Evolutionary conservation across 768 basidiomycete genomes (phyloP).

Genomic region (Psilocybe sp.): DNA sequence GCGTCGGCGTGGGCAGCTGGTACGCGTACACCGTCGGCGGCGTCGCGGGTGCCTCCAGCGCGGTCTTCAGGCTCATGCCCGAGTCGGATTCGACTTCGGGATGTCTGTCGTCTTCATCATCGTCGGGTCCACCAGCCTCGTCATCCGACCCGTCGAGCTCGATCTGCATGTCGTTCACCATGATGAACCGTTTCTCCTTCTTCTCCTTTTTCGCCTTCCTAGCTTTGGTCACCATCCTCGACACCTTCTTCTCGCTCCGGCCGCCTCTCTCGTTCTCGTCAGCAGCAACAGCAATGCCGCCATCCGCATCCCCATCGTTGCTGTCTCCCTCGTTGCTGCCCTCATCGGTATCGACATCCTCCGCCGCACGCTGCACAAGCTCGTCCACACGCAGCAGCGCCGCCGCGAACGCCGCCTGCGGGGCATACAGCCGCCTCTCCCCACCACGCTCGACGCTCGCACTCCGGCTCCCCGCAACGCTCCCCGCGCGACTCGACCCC

Average conservation of each 20-base stretch:
- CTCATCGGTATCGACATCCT: background rate
- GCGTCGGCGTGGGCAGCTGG: no score
- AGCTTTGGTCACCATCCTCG: background rate
- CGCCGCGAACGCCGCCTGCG: background rate
- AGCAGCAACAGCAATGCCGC: background rate
- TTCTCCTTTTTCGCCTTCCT: constrained; percentile 11
- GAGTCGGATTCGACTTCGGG: no score
- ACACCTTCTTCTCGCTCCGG: background rate
- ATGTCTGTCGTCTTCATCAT: background rate
- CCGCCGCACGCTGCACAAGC: background rate
- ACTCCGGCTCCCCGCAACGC: background rate
- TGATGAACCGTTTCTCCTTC: constrained; percentile 31
- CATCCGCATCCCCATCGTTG: background rate
- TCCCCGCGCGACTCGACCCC: background rate
- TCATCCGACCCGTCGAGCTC: constrained; percentile 33
- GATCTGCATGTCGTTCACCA: constrained; percentile 39
- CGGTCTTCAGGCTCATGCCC: no score
- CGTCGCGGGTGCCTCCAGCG: no score
- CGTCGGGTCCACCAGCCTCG: constrained; percentile 16
- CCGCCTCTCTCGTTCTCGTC: background rate
- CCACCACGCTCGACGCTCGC: constrained; percentile 23
- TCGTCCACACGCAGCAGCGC: background rate
- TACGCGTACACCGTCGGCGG: no score
- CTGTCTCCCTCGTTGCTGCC: background rate
- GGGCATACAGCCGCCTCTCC: constrained; percentile 13